These are phyloP conservation scores for Gossypioides kirkii DNA, from an alignment of 345 rosid species.

Conservation along the genomic window DNA sequence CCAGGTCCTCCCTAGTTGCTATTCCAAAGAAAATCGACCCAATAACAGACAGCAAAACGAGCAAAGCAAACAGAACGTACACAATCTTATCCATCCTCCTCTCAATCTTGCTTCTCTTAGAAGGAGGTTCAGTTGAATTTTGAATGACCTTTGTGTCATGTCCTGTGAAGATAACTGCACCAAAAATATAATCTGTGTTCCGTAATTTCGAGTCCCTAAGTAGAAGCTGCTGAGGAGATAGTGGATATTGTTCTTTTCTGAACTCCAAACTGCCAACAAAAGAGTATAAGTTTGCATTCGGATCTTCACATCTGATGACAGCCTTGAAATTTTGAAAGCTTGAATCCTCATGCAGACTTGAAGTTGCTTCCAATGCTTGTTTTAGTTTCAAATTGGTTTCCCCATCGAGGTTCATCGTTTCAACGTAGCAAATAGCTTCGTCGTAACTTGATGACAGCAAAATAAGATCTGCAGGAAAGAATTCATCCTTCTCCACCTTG, in stretches of 20 bases:
- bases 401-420: constrained; percentile 91
- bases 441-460: constrained; percentile 77
- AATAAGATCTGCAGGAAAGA: constrained; percentile 94
- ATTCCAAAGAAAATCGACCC: constrained; percentile 80
- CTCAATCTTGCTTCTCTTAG: constrained; percentile 91
- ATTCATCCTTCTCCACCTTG: constrained; percentile 85
- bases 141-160: constrained; percentile 89
- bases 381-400: constrained; percentile 91
- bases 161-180: constrained; percentile 85
- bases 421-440: constrained; percentile 94
- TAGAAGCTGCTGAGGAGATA: constrained; percentile 84
- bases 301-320: constrained; percentile 83
- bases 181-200: constrained; percentile 85
- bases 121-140: constrained; percentile 87
- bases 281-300: constrained; percentile 81
- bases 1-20: constrained; percentile 56
- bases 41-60: constrained; percentile 56
- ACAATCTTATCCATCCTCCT: constrained; percentile 76
- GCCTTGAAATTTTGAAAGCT: constrained; percentile 62
- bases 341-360: constrained; percentile 55
- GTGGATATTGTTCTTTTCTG: constrained; percentile 59
- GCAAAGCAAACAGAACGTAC: constrained; percentile 51
- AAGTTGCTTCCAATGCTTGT: constrained; percentile 66
- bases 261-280: constrained; percentile 71
- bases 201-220: constrained; percentile 84